Base-by-base conservation (phyloP, 2,329 filamentous ascomycete species). In the Hymenoscyphus repandus region DNA sequence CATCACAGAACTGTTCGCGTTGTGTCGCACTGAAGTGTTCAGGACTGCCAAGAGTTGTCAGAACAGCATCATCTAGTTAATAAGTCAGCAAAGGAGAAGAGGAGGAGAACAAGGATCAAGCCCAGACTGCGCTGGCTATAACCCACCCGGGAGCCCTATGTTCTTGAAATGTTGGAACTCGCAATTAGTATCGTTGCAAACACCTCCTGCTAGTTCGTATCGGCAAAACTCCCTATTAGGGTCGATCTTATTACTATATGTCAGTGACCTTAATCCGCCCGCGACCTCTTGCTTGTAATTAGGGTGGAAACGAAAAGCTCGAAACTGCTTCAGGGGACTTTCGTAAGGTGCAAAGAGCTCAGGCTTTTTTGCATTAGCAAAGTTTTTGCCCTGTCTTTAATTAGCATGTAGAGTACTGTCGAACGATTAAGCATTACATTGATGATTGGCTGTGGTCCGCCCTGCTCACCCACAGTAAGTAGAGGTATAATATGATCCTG, bases 181-280 rank as follows among this genome's bases (percentile, higher is more conserved):
- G 71, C 93, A 99, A 49, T 79, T 74, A 52, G 72, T 67, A 64
- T 91, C 88, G 59, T 85, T 84, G 30, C 93, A 97, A 58, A 76
- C 73, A 54, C 82, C 82, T 47, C 83, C 83, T 43, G 77, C 75
- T 56, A 88, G 72, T 68, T 95, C 88, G 62, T 81, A 85, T 34
- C 82, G 85, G 69, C 93, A 99, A 44, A 97, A 65, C 55, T 80
- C 79, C 60, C 79, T 83, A 54, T 81, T 76, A 20, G 83, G 76
- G 66, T 96, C 83, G 69, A 99, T 95, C 60, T 84, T 85, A 70
- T 95, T 88, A 72, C 89, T 96, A 72, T 92, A 97, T 39, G 91
- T 97, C 73, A 95, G 77, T 57, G 93, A 97, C 65, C 86, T 85
- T 65, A 90, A 85, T 39, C 92, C 92, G 55, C 85, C 86, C 50